Percentiles rank a stretch among this genome's conserved stretches.
phyloP scores from a whole-genome alignment of 305 asterid species.

The Plantago coronopus region DNA sequence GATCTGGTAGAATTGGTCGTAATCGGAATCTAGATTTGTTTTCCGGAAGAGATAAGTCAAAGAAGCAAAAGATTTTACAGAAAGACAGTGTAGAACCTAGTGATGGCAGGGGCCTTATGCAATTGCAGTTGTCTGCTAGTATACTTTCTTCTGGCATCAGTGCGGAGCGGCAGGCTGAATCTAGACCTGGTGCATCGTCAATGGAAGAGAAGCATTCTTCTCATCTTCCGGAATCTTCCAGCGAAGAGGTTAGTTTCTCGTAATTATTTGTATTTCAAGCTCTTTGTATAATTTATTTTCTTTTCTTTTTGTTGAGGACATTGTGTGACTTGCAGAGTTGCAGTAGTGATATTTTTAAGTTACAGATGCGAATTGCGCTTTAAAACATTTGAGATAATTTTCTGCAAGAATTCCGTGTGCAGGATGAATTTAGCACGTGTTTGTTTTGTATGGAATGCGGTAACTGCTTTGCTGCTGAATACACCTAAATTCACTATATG shows the following conservation, averaged over 20 bases:
- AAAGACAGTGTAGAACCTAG: constrained; percentile 22
- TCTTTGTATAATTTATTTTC: neutral
- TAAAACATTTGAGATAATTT: neutral
- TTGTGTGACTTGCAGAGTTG: neutral
- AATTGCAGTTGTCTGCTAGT: constrained; percentile 12
- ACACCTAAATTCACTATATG: too few relatives aligned
- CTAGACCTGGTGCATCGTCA: constrained; percentile 15
- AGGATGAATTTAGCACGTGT: too few relatives aligned
- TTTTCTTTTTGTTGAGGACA: constrained; percentile 5
- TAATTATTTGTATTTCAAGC: neutral
- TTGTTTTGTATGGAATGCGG: too few relatives aligned
- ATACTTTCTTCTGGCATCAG: neutral
- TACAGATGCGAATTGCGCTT: neutral
- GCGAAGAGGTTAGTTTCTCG: constrained; percentile 42
- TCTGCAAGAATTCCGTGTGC: too few relatives aligned
- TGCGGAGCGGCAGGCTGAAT: constrained; percentile 15
- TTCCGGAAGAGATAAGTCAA: constrained; percentile 5
- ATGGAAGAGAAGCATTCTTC: constrained; percentile 25
- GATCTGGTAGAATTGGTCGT: constrained; percentile 19
- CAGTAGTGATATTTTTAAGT: neutral
- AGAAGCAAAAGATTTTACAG: constrained; percentile 23
- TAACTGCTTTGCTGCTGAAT: too few relatives aligned
- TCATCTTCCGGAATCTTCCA: constrained; percentile 22
- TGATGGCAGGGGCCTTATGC: constrained; percentile 18
- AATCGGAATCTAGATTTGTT: constrained; percentile 22